Conservation (phyloP, 2,329 filamentous ascomycete genomes). For the Didymella exigua region DNA sequence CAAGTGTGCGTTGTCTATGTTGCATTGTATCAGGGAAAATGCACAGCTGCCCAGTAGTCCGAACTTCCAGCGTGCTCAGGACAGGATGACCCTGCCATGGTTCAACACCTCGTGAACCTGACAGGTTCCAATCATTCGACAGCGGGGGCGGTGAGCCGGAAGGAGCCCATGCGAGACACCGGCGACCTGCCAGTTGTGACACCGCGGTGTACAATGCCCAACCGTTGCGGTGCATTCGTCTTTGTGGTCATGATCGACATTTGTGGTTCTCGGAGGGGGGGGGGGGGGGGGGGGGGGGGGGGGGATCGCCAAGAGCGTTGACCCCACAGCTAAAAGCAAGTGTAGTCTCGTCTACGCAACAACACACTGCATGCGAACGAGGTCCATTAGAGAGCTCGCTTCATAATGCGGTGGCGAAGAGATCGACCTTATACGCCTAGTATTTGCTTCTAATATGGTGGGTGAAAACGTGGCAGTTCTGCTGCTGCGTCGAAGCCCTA, state of each 20-base stretch:
- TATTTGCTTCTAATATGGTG: constrained; percentile 10
- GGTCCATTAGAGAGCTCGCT: constrained; percentile 3
- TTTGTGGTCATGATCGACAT: constrained; percentile 25
- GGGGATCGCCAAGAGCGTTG: constrained; percentile 19
- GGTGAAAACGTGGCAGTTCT: constrained; percentile 30
- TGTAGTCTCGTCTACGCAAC: neutral
- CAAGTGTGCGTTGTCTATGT: constrained; percentile 6
- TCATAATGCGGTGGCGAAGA: constrained; percentile 30
- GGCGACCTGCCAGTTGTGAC: constrained; percentile 7
- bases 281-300: neutral
- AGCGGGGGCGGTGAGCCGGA: constrained; percentile 9
- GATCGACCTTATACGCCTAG: constrained; percentile 32
- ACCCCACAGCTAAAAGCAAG: constrained; percentile 7
- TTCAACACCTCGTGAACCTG: constrained; percentile 23
- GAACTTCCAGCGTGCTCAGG: constrained; percentile 1
- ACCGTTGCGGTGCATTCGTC: constrained; percentile 7
- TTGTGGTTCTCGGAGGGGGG: neutral
- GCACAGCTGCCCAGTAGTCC: constrained; percentile 25
- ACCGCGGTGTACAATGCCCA: neutral
- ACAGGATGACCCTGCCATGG: constrained; percentile 27
- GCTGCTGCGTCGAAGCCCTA: constrained; percentile 16
- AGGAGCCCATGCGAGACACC: constrained; percentile 7
- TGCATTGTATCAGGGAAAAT: constrained; percentile 12
- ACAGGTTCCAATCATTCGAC: constrained; percentile 5
- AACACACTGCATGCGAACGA: neutral